These are phyloP conservation scores for Diplodia corticola DNA, from an alignment of 2,329 filamentous ascomycete species.

Conservation along the genomic window DNA sequence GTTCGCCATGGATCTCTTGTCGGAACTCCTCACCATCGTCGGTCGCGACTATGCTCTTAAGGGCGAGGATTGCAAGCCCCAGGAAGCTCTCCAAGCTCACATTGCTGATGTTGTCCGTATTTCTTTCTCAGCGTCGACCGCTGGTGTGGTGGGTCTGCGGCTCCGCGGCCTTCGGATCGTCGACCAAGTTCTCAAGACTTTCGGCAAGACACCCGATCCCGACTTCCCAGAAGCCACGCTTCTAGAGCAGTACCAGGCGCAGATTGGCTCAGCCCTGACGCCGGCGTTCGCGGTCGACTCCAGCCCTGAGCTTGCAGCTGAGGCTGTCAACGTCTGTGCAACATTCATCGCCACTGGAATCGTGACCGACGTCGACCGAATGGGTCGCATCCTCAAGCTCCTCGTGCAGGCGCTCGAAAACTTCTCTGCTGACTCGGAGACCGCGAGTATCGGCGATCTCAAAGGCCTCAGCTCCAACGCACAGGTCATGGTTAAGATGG, in stretches of 20 bases:
- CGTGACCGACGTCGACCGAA: conserved; percentile 95
- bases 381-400: conserved; percentile 95
- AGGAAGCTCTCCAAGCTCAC: conserved; percentile 74
- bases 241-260: conserved; percentile 96
- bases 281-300: conserved; percentile 95
- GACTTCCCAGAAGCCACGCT: conserved; percentile 97
- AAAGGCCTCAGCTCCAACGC: conserved; percentile 93
- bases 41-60: conserved; percentile 76
- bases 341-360: conserved; percentile 97
- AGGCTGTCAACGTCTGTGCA: conserved; percentile 97
- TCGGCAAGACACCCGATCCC: conserved; percentile 91
- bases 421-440: conserved; percentile 80
- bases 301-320: conserved; percentile 90
- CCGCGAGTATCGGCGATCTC: conserved; percentile 86
- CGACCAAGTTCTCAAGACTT: conserved; percentile 89
- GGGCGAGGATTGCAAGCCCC: conserved; percentile 70
- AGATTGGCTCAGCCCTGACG: conserved; percentile 94
- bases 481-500: conserved; percentile 97
- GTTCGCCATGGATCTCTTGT: conserved; percentile 87
- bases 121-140: conserved; percentile 95
- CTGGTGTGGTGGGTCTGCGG: conserved; percentile 83
- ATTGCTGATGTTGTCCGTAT: conserved; percentile 94
- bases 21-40: conserved; percentile 76
- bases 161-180: conserved; percentile 93
- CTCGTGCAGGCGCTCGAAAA: conserved; percentile 88